Base-by-base conservation (phyloP, 305 asterid genomes). In the Solanum hybrid region DNA sequence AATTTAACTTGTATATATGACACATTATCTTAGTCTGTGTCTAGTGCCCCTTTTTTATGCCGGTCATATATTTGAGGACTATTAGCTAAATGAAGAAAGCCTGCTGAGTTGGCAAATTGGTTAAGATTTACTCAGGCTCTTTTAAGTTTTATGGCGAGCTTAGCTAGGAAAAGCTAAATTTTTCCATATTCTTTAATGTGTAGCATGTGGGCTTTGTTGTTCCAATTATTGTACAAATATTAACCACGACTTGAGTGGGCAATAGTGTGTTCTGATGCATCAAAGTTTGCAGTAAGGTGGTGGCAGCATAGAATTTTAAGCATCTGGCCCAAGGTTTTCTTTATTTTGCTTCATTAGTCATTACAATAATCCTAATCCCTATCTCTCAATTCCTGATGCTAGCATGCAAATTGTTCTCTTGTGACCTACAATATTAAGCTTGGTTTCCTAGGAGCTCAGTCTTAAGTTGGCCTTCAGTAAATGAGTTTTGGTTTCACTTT, bases 1-100 rank as follows among this genome's bases (percentile, higher is more conserved):
- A 75, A 89, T 86, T 92, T 90, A 92, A 42, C 89, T 84, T 94
- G 94, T 96, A 95, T 94, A 94, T 92, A 92, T 93, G 85, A 73
- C 88, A 89, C 89, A 88, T 89, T 92, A 69, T 91, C 75, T 79
- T 91, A 92, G 92, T 91, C 87, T 89, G 86, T 86, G 92, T 92
- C 90, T 91, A 93, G 95, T 78, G 93, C 90, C 94, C 93, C 92
- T 92, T 93, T 61, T 93, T 91, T 80, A 90, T 89, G 91, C 89
- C 40, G 91, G 89, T 89, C 93, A 90, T 91, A 90, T 92, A 94
- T 90, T 89, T 89, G 86, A 92, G 92, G 86, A 90, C 75, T 78
- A 77, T 35, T 77, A 71, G 42, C 69, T n/a, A 46, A 88, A 31
- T 88, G 71, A 42, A 18, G 31, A 88, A 81, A 22, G n/a, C 46